Conservation (phyloP, 805 yeast genomes). For the Saccharomycopsis lassenensis region DNA sequence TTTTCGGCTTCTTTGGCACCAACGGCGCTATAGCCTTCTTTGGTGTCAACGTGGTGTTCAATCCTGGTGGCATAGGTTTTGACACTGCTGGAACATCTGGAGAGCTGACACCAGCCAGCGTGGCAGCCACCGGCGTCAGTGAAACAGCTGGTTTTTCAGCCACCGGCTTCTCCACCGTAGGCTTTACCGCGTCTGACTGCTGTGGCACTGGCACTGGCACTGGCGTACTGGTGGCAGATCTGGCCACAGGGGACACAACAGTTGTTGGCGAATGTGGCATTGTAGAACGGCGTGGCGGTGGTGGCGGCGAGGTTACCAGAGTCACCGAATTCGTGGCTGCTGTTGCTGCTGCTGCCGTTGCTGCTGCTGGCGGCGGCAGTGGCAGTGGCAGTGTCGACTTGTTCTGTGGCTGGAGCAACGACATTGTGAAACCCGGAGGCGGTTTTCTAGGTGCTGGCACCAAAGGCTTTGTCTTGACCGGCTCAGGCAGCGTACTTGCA, state of each 20-base stretch:
- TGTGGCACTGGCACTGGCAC: neutral
- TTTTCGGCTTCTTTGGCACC: slow-evolving; percentile 28
- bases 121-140: neutral
- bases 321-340: slow-evolving; percentile 3
- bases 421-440: slow-evolving; percentile 16
- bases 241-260: slow-evolving; percentile 7
- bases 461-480: slow-evolving; percentile 13
- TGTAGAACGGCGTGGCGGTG: slow-evolving; percentile 8
- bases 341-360: slow-evolving; percentile 6
- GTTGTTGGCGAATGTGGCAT: slow-evolving; percentile 8
- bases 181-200: slow-evolving; percentile 1
- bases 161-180: no score
- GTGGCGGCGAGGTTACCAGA: slow-evolving; percentile 6
- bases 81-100: neutral
- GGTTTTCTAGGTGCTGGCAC: slow-evolving; percentile 15
- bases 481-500: slow-evolving; percentile 11
- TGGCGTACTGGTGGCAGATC: neutral
- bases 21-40: slow-evolving; percentile 24
- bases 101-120: neutral
- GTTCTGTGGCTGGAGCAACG: slow-evolving; percentile 12
- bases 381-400: slow-evolving; percentile 2
- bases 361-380: neutral
- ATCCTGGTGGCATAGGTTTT: neutral
- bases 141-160: no score
- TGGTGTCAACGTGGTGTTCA: slow-evolving; percentile 1